Evolutionary conservation across 2,329 filamentous ascomycete genomes (phyloP), one percentile per base, ranked within the genome.

Genomic region (Epichloe uncinata): DNA sequence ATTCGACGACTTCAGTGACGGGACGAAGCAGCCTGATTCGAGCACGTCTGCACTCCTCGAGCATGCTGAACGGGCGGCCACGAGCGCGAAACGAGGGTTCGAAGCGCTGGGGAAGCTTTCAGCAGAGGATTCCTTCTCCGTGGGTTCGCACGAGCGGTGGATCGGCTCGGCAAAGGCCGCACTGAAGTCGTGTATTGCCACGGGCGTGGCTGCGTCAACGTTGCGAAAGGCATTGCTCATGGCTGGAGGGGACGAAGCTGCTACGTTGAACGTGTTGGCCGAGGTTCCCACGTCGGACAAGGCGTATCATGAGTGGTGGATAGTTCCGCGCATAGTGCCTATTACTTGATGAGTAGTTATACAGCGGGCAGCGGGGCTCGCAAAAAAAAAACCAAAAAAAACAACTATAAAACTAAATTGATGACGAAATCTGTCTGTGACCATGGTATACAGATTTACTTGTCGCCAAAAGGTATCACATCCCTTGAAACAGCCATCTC

Each of bases 101-200:
- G 79, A 84, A 63, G 68, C 70, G 11, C 60, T 83, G 42, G 72
- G 69, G 54, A 78, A 72, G 59, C 64, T 81, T 52, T 63, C 67
- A 5, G 68, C 72, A 12, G 61, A 68, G 49, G 75, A 78, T 36
- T 72, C 75, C 2, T 82, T 81, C 54, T 74, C 73, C 9, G 68
- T 73, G 33, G 73, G 75, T 9, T 75, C 73, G 42, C 74, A 84
- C 56, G 76, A 75, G 11, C 74, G 78, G 50, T 89, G 84, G 83
- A 61, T 74, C 16, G 69, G 68, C 20, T 72, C 78, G 20, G 69
- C 77, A 11, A 83, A 79, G 62, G 73, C 77, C 53, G 75, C 74
- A 9, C 71, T 85, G 58, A 81, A 80, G 58, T 79, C 84, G n/a
- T 84, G 81, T 56, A 88, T 90, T 53, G 80, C 79, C 8, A 73